Evolutionary conservation across 345 rosid species (phyloP).

Genomic region (Eucalyptus cloeziana): DNA sequence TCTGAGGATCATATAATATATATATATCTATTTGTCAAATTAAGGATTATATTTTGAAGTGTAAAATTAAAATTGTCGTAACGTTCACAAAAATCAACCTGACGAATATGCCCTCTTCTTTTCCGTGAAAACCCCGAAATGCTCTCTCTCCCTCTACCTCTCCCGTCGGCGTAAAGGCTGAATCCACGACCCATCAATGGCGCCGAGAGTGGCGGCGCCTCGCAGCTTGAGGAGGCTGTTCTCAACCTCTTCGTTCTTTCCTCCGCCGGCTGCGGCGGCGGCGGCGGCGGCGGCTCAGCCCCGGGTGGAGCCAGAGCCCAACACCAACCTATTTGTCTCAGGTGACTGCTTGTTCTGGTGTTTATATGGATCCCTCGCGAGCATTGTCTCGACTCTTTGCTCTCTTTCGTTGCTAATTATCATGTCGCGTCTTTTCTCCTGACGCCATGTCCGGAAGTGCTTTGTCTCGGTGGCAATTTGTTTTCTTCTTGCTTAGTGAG

Average conservation of each 20-base stretch:
- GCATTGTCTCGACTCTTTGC: neutral
- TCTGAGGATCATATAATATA: neutral
- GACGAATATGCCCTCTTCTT: neutral
- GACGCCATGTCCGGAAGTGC: neutral
- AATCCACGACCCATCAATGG: neutral
- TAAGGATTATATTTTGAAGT: neutral
- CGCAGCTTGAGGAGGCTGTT: slow-evolving; percentile 35
- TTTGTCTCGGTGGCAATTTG: neutral
- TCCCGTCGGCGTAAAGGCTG: neutral
- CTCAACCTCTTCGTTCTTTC: slow-evolving; percentile 22
- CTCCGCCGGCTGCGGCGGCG: slow-evolving; percentile 4
- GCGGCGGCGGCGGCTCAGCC: neutral
- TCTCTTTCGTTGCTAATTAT: neutral
- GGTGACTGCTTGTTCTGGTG: slow-evolving; percentile 5
- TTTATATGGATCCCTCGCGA: neutral
- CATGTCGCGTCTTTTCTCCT: neutral
- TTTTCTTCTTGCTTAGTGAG: neutral
- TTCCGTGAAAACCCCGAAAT: neutral
- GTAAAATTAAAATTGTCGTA: neutral
- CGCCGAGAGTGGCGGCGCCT: slow-evolving; percentile 26
- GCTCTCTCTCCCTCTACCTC: neutral
- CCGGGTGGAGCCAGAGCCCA: slow-evolving; percentile 66
- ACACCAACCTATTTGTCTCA: slow-evolving; percentile 65
- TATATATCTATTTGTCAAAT: neutral
- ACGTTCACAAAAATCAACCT: neutral